phyloP scores from a whole-genome alignment of 139 green algal species.

The Chloropicon primus region DNA sequence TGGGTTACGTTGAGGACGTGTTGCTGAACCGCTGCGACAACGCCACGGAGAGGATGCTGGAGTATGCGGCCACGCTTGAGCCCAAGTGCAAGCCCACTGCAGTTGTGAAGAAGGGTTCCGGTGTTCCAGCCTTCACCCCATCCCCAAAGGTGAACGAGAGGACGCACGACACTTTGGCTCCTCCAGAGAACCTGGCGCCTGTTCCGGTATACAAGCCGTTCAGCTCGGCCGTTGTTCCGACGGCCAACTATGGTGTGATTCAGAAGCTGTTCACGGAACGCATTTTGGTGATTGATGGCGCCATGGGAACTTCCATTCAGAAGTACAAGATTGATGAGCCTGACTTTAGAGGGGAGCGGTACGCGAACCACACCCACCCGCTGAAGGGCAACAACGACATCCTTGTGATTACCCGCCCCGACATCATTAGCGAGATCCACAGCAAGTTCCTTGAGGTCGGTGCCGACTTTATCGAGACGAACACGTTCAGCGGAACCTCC shows the following conservation, averaged over 20 bases:
- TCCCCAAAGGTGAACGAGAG: background rate
- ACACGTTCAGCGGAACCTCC: slow-evolving; percentile 2
- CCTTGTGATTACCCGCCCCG: background rate
- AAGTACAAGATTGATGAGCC: slow-evolving; percentile 6
- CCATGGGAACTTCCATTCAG: slow-evolving; percentile 5
- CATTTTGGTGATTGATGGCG: slow-evolving; percentile 6
- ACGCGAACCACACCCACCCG: background rate
- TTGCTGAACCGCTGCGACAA: background rate
- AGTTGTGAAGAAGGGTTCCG: slow-evolving; percentile 22
- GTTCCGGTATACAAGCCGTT: background rate
- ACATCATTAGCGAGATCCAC: slow-evolving; percentile 2
- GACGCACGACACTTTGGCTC: background rate
- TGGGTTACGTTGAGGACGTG: background rate
- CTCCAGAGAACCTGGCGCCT: background rate
- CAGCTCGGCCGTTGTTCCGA: background rate
- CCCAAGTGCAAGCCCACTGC: slow-evolving; percentile 83
- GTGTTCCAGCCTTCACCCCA: background rate
- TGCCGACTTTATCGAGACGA: slow-evolving; percentile 6
- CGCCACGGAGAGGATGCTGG: slow-evolving; percentile 4
- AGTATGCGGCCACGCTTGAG: slow-evolving; percentile 77
- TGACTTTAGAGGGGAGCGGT: slow-evolving; percentile 2
- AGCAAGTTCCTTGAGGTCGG: background rate
- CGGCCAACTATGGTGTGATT: background rate
- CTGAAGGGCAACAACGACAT: slow-evolving; percentile 10
- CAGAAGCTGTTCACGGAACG: background rate